These are phyloP conservation scores for Trametes coccinea DNA, from an alignment of 768 basidiomycete species.

Conservation along the genomic window DNA sequence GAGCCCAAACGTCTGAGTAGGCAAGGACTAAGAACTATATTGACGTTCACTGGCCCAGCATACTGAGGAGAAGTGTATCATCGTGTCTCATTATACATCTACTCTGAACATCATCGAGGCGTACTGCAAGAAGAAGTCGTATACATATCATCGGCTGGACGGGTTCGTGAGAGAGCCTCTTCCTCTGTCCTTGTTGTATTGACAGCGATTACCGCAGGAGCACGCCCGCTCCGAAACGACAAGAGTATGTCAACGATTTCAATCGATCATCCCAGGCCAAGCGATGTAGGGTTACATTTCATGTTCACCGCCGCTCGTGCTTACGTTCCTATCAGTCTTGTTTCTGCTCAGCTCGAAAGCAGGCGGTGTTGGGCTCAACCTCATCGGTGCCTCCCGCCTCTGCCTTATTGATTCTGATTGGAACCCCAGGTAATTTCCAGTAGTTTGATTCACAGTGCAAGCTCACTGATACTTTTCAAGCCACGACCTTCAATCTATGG, in stretches of 20 bases:
- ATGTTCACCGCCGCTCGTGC: not conserved
- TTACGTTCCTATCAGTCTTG: conserved; percentile 54
- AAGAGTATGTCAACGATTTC: conserved; percentile 86
- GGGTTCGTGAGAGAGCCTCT: conserved; percentile 49
- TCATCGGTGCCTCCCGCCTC: conserved; percentile 87
- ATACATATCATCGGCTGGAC: conserved; percentile 83
- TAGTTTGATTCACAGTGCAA: not conserved
- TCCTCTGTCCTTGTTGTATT: not conserved
- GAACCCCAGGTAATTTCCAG: conserved; percentile 73
- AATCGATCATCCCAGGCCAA: conserved; percentile 73
- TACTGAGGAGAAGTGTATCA: conserved; percentile 91
- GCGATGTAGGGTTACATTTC: conserved; percentile 55
- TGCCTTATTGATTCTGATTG: conserved; percentile 90
- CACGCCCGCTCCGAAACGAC: conserved; percentile 74
- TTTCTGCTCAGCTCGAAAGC: conserved; percentile 95
- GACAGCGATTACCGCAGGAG: conserved; percentile 45
- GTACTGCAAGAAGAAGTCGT: conserved; percentile 73
- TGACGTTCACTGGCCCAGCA: conserved; percentile 37
- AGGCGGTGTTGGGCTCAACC: conserved; percentile 92
- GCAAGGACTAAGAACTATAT: not conserved
- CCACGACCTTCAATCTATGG: conserved; percentile 96
- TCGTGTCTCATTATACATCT: conserved; percentile 96
- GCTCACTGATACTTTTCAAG: conserved; percentile 37
- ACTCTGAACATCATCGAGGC: conserved; percentile 91
- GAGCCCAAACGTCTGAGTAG: not conserved